Base-by-base conservation (phyloP, 805 yeast genomes). In the Metschnikowia reukaufii region DNA sequence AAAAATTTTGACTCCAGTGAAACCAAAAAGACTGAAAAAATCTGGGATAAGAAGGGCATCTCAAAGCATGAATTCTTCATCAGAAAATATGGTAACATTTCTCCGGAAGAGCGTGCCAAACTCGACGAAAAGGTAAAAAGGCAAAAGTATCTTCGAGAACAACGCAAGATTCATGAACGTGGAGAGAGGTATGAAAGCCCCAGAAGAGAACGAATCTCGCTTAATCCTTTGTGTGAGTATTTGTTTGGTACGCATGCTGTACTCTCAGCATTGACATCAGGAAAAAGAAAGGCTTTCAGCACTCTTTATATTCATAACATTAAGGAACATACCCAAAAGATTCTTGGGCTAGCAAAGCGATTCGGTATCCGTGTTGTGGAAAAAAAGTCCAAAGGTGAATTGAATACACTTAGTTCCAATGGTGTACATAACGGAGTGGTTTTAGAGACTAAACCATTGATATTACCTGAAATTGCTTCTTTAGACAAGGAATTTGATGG, bases 351-450 rank as follows among this genome's bases (percentile, higher is more conserved):
- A 31, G 85, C 86, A 2, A 64, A 72, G 34, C 66, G 71, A 21
- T 65, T 52, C 31, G 72, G 76, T 1, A 58, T 82, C 4, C 63
- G 62, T 37, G 54, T 74, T 7, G 67, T 65, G 40, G 58, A 58
- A 32, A 65, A 67, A 37, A 63, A 64, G 4, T 60, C 72, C 19
- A 75, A 75, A 51, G 79, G 79, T 52, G 82, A 79, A 25, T 64
- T 89, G 55, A 84, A 86, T 56, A 61, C 70, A 6, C 61, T 87
- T 56, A 75, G 89, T 19, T 72, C 77, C 23, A 78, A 82, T 55
- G 91, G 83, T 6, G 88, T 86, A 10, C 96, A 89, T 66, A 89
- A 90, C 63, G 92, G 92, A 15, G 74, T 82, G 21, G 92, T 86
- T 1, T 60, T 88, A 41, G 88, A 85, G 58, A 78, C 92, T 0